Evolutionary conservation across 2,329 filamentous ascomycete species (phyloP), one percentile per base, ranked within the genome.

Genomic region (Magnaporthiopsis incrustans): DNA sequence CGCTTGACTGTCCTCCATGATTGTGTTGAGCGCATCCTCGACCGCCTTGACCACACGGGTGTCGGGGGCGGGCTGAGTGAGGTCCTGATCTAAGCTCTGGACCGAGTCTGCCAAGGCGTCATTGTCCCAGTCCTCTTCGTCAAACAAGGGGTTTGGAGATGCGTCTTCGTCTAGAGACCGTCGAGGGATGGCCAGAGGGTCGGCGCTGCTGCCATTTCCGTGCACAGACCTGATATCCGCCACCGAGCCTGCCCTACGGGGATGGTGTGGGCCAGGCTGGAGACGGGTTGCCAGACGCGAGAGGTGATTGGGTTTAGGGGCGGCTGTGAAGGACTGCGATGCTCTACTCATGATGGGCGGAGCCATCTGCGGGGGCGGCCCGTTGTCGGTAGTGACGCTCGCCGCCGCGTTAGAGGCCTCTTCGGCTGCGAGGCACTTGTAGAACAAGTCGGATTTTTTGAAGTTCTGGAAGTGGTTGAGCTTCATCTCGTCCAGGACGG

Each of bases 361-460:
- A 18, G 68, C 63, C 38, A 70, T 67, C 12, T 66, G 65, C 50
- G 70, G 38, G 32, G 67, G 33, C 32, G 60, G 44, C 22, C 44
- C 44, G 44, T 53, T 30, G 60, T 62, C 25, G 26, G 30, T 33
- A 22, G 44, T 10, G 10, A 25, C n/a, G 63, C 70, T 33, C 57
- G 70, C 65, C 61, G 67, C 65, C 38, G 65, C 69, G 63, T 72
- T 79, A 25, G 84, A 81, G 57, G 85, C 82, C 75, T 97, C 92
- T 71, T 96, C 91, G 15, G 94, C 90, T 10, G 94, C 92, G 1
- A 99, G 81, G 73, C 93, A 97, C 74, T 99, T 99, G 80, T 95
- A 98, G 74, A 92, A 99, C 0, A 99, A 77, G 71, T 98, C 95
- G 0, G 95, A 97, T 69, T 88, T 90, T 72, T 93, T 96, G 79